These are phyloP conservation scores for Diatrype stigma DNA, from an alignment of 2,329 filamentous ascomycete genomes.

Conservation along the genomic window DNA sequence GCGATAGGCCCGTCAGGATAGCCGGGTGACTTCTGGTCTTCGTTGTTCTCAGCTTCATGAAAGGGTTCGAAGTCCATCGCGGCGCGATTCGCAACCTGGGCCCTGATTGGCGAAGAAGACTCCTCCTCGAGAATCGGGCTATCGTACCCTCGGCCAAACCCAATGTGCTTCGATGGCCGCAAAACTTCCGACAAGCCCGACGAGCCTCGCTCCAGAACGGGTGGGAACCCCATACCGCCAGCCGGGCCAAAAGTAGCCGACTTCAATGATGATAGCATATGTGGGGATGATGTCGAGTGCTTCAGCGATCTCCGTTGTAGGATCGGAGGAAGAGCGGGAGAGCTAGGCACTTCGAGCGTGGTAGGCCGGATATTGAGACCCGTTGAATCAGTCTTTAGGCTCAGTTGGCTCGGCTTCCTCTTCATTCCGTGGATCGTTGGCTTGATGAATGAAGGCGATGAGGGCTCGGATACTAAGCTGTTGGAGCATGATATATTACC, in stretches of 20 bases:
- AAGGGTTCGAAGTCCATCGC: conserved; percentile 57
- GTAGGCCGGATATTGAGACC: conserved; percentile 46
- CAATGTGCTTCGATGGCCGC: conserved; percentile 45
- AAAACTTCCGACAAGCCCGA: conserved; percentile 56
- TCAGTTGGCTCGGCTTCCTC: conserved; percentile 73
- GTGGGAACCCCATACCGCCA: conserved; percentile 62
- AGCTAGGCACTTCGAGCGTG: conserved; percentile 50
- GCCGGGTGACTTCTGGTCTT: conserved; percentile 75
- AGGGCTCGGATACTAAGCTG: conserved; percentile 58
- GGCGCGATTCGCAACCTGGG: conserved; percentile 58
- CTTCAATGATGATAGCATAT: conserved; percentile 58
- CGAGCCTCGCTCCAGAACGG: conserved; percentile 55
- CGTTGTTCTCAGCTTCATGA: conserved; percentile 66
- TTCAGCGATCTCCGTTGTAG: conserved; percentile 60
- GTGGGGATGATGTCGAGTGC: conserved; percentile 63
- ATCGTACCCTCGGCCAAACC: conserved; percentile 27
- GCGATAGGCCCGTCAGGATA: conserved; percentile 80
- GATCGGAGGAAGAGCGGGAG: conserved; percentile 54
- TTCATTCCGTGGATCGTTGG: conserved; percentile 67
- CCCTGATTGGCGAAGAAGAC: conserved; percentile 47
- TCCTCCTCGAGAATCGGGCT: conserved; percentile 50
- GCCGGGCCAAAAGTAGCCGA: conserved; percentile 56
- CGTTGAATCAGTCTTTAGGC: conserved; percentile 67
- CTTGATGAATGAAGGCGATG: conserved; percentile 76
- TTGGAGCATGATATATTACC: conserved; percentile 40